A percentile compares a stretch with the other conserved stretches of the same genome.
Conservation (phyloP, 495 filamentous ascomycete genomes). For the Pseudomonodictys pantanalensis region DNA sequence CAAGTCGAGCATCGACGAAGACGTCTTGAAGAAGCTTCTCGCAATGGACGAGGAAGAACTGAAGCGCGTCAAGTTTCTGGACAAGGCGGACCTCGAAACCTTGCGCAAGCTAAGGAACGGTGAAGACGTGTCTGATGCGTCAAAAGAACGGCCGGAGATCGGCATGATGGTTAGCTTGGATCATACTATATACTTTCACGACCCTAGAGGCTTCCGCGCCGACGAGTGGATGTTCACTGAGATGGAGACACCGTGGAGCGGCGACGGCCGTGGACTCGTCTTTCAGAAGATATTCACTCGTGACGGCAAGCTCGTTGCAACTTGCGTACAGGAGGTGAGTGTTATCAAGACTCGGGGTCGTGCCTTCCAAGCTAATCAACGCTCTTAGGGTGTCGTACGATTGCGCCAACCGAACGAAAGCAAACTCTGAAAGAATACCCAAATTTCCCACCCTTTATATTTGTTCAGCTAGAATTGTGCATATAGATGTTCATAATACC, state of each 20-base stretch:
- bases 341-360: neutral
- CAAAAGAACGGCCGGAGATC: slow-evolving; percentile 54
- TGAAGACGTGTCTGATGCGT: slow-evolving; percentile 7
- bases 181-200: slow-evolving; percentile 93
- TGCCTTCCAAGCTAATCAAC: neutral
- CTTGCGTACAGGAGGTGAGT: slow-evolving; percentile 65
- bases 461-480: neutral
- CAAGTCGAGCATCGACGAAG: slow-evolving; percentile 34
- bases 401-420: slow-evolving; percentile 23
- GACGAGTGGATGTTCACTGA: slow-evolving; percentile 95
- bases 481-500: no score
- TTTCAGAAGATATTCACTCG: slow-evolving; percentile 81
- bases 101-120: slow-evolving; percentile 18
- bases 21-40: slow-evolving; percentile 32
- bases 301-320: slow-evolving; percentile 80
- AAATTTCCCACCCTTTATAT: neutral
- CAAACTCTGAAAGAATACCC: slow-evolving; percentile 9
- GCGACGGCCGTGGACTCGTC: slow-evolving; percentile 83
- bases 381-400: slow-evolving; percentile 14
- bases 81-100: slow-evolving; percentile 22
- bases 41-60: slow-evolving; percentile 33
- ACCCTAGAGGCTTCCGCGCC: slow-evolving; percentile 69
- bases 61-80: slow-evolving; percentile 26
- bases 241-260: slow-evolving; percentile 91
- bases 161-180: slow-evolving; percentile 98